phyloP scores from a whole-genome alignment of 2,329 filamentous ascomycete genomes.

The Arachnomyces sp. region DNA sequence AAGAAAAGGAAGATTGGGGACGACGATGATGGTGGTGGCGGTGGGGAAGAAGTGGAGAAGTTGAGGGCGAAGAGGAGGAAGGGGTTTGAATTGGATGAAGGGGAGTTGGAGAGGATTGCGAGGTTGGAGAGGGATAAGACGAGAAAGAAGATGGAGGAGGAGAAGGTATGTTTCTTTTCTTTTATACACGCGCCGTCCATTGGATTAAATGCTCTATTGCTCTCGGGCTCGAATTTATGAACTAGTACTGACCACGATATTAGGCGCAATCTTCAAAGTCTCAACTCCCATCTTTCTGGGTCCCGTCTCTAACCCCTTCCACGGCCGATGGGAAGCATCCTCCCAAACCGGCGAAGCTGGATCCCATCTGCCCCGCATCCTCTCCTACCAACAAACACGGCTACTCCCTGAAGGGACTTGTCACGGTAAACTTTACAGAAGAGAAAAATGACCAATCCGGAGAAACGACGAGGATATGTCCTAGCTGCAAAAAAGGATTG shows the following conservation, averaged over 20 bases:
- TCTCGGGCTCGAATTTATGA: constrained; percentile 6
- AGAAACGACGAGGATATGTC: constrained; percentile 56
- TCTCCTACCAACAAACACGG: constrained; percentile 58
- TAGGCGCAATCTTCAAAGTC: constrained; percentile 53
- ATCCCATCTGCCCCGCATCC: constrained; percentile 71
- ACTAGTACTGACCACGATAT: neutral
- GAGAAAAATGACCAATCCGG: constrained; percentile 51
- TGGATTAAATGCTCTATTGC: too few relatives aligned
- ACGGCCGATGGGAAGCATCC: constrained; percentile 51
- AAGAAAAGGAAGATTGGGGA: constrained; percentile 24
- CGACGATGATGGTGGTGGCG: constrained; percentile 24
- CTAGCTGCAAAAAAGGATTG: constrained; percentile 74
- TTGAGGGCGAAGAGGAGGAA: constrained; percentile 54
- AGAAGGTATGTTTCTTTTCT: constrained; percentile 50
- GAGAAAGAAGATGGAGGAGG: constrained; percentile 62
- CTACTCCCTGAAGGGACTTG: constrained; percentile 70
- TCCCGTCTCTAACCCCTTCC: constrained; percentile 71
- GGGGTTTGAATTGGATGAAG: constrained; percentile 73
- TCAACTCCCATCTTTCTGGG: constrained; percentile 82
- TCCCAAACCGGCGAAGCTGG: constrained; percentile 56
- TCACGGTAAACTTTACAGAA: constrained; percentile 69
- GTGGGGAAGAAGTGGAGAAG: constrained; percentile 38
- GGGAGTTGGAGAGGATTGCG: constrained; percentile 64
- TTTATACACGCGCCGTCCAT: neutral
- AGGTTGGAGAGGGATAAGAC: constrained; percentile 62